Evolutionary conservation across 441 rosid species (phyloP).

Genomic region (Macaranga tanarius): DNA sequence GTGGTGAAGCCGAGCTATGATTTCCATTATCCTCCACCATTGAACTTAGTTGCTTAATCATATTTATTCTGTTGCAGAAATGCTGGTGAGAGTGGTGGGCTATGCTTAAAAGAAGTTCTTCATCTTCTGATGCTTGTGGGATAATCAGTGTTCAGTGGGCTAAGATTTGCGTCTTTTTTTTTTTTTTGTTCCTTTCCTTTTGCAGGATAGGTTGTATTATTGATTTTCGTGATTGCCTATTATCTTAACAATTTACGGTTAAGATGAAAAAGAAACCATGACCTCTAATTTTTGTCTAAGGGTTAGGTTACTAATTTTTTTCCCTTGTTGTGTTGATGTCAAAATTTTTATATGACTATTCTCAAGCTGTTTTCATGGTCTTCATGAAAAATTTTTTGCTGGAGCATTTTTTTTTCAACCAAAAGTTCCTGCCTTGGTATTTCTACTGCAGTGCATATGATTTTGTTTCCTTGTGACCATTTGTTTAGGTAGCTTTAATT

Average conservation of each 20-base stretch:
- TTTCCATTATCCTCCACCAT: slow-evolving; percentile 44
- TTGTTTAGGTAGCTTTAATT: not conserved
- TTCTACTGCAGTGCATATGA: not conserved
- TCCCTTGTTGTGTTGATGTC: slow-evolving; percentile 20
- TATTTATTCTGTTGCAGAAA: slow-evolving; percentile 74
- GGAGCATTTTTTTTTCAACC: not conserved
- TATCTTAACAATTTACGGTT: slow-evolving; percentile 26
- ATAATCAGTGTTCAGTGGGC: slow-evolving; percentile 44
- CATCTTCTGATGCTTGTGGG: slow-evolving; percentile 55
- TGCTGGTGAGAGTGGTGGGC: slow-evolving; percentile 58
- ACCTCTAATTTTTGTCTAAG: slow-evolving; percentile 16
- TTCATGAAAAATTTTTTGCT: not conserved
- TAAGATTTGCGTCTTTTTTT: slow-evolving; percentile 32
- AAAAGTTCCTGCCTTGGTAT: not conserved
- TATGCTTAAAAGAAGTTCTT: slow-evolving; percentile 55
- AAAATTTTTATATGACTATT: not conserved
- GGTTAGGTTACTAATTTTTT: slow-evolving; percentile 9
- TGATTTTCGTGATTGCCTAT: slow-evolving; percentile 22
- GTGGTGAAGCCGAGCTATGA: slow-evolving; percentile 42
- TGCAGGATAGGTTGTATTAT: slow-evolving; percentile 33
- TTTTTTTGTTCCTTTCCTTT: slow-evolving; percentile 20
- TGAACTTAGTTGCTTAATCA: slow-evolving; percentile 44
- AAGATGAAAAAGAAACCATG: slow-evolving; percentile 25
- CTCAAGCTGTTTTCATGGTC: not conserved
- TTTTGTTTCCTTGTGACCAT: not conserved